Evolutionary conservation across 192 early-diverging fungal species (phyloP).

Genomic region (Entomortierella beljakovae): DNA sequence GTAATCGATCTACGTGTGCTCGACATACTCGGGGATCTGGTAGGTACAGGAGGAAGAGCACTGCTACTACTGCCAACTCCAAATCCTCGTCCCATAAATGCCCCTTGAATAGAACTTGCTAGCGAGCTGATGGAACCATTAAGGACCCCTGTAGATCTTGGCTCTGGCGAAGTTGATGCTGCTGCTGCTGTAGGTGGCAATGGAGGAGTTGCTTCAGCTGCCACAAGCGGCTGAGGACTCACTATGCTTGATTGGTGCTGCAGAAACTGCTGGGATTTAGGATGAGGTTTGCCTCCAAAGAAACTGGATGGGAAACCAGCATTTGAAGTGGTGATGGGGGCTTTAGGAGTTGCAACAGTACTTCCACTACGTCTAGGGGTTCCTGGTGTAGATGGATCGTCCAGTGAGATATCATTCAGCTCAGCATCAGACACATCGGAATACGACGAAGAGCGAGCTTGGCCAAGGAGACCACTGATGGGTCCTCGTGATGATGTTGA

Average conservation of each 20-base stretch:
- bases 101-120: slow-evolving; percentile 41
- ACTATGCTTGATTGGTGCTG: slow-evolving; percentile 10
- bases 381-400: slow-evolving; percentile 21
- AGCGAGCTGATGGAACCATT: slow-evolving; percentile 44
- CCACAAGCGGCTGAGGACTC: slow-evolving; percentile 5
- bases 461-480: slow-evolving; percentile 3
- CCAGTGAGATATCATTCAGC: slow-evolving; percentile 43
- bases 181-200: not conserved
- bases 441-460: slow-evolving; percentile 24
- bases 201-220: not conserved
- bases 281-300: slow-evolving; percentile 44
- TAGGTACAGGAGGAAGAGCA: slow-evolving; percentile 1
- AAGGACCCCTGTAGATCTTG: slow-evolving; percentile 4
- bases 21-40: slow-evolving; percentile 31
- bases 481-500: slow-evolving; percentile 19
- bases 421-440: slow-evolving; percentile 27
- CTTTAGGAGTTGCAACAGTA: slow-evolving; percentile 16
- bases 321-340: slow-evolving; percentile 13
- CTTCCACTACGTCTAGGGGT: slow-evolving; percentile 15
- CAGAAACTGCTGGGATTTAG: slow-evolving; percentile 38
- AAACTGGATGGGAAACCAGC: slow-evolving; percentile 51
- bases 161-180: slow-evolving; percentile 4
- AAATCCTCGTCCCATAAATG: slow-evolving; percentile 41
- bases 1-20: slow-evolving; percentile 19
- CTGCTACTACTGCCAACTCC: slow-evolving; percentile 8